A percentile compares a stretch with the other conserved stretches of the same genome.
Conservation (phyloP, 1,139 yeast genomes). For the Candida sp. region DNA sequence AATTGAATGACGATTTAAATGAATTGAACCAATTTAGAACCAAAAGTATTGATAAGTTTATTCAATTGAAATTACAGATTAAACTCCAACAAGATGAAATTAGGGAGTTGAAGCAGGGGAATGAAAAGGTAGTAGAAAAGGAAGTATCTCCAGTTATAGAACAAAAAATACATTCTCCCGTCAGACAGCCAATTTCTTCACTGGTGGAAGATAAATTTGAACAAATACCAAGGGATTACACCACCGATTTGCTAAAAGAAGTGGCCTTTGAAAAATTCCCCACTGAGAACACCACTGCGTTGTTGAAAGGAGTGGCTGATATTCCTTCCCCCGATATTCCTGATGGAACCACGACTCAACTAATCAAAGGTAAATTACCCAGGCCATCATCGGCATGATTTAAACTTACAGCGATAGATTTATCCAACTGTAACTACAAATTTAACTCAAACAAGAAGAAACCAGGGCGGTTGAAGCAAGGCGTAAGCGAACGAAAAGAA, state of each 20-base stretch:
- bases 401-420: too few relatives aligned
- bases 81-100: background rate
- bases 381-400: background rate
- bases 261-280: too few relatives aligned
- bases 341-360: background rate
- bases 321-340: background rate
- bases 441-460: too few relatives aligned
- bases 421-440: too few relatives aligned
- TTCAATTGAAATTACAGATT: slow-evolving; percentile 1
- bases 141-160: too few relatives aligned
- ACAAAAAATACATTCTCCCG: too few relatives aligned
- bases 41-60: slow-evolving; percentile 1
- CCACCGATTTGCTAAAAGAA: background rate
- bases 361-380: background rate
- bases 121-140: too few relatives aligned
- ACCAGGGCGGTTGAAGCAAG: too few relatives aligned
- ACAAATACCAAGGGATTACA: background rate
- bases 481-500: too few relatives aligned
- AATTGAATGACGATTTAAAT: background rate
- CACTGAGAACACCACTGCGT: background rate
- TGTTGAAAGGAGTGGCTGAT: too few relatives aligned
- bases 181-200: too few relatives aligned
- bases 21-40: slow-evolving; percentile 1
- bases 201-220: too few relatives aligned
- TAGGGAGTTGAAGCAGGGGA: background rate